These are phyloP conservation scores for Paraphoma chrysanthemicola DNA, from an alignment of 2,329 filamentous ascomycete genomes.

Conservation along the genomic window DNA sequence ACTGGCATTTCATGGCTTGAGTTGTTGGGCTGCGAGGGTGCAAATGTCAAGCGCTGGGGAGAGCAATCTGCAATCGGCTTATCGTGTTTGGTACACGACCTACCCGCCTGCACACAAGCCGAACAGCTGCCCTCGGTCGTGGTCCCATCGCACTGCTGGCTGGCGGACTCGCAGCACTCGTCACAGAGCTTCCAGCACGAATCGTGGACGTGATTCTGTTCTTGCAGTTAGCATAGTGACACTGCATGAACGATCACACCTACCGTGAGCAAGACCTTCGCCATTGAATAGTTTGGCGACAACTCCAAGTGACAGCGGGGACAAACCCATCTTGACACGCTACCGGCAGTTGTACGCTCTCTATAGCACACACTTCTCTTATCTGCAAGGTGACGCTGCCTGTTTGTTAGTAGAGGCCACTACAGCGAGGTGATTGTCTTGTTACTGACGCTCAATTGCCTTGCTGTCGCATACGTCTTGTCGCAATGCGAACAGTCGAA, in stretches of 20 bases:
- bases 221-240: background rate
- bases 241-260: too few species aligned
- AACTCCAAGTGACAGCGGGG: slow-evolving; percentile 10
- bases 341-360: background rate
- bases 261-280: background rate
- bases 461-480: slow-evolving; percentile 1
- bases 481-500: slow-evolving; percentile 4
- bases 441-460: slow-evolving; percentile 1
- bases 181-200: slow-evolving; percentile 24
- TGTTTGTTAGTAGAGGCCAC: background rate
- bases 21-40: background rate
- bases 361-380: slow-evolving; percentile 1
- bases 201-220: slow-evolving; percentile 9
- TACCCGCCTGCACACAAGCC: slow-evolving; percentile 6
- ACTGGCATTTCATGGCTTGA: background rate
- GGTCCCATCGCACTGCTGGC: slow-evolving; percentile 10
- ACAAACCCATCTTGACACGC: slow-evolving; percentile 8
- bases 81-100: slow-evolving; percentile 14
- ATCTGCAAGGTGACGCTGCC: slow-evolving; percentile 6
- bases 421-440: too few species aligned
- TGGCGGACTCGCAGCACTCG: slow-evolving; percentile 11
- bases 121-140: slow-evolving; percentile 7
- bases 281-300: slow-evolving; percentile 4
- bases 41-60: background rate
- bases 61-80: background rate